Conservation (phyloP, 2,329 filamentous ascomycete species). For the Ambrosiella cleistominuta region DNA sequence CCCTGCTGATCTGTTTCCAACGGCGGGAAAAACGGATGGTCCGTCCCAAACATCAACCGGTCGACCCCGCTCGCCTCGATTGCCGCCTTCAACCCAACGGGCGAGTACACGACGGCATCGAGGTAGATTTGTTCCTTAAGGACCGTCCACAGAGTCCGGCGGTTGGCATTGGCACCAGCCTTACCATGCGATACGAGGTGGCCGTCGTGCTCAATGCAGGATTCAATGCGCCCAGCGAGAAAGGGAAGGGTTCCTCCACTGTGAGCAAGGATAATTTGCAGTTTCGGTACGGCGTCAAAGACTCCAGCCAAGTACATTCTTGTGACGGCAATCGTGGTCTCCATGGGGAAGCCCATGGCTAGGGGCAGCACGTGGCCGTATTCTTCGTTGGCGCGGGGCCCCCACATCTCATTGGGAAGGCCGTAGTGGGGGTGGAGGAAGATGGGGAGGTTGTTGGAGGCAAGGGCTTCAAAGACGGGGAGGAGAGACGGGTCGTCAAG, state of each 20-base stretch:
- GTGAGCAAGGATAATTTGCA: constrained; percentile 69
- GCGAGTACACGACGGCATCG: constrained; percentile 71
- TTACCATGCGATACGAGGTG: constrained; percentile 50
- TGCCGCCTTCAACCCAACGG: constrained; percentile 54
- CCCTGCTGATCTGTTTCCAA: constrained; percentile 41
- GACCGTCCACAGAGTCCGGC: constrained; percentile 37
- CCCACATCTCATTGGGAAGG: constrained; percentile 63
- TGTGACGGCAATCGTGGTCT: constrained; percentile 79
- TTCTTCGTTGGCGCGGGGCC: constrained; percentile 43
- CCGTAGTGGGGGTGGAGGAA: constrained; percentile 92
- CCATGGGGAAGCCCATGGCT: constrained; percentile 74
- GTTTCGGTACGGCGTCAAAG: constrained; percentile 53
- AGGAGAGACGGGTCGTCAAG: constrained; percentile 62
- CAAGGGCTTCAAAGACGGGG: constrained; percentile 53
- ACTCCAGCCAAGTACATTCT: constrained; percentile 77
- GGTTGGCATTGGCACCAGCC: constrained; percentile 21
- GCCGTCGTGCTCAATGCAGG: constrained; percentile 68
- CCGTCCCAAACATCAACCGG: constrained; percentile 63
- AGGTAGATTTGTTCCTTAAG: constrained; percentile 63
- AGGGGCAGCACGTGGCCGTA: constrained; percentile 82
- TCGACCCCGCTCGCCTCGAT: constrained; percentile 50
- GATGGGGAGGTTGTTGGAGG: constrained; percentile 45
- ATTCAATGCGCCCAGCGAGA: constrained; percentile 73
- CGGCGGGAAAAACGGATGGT: constrained; percentile 75
- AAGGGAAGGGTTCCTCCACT: constrained; percentile 81